Percentiles rank a stretch among this genome's conserved stretches.
phyloP scores from a whole-genome alignment of 345 rosid species.

The Moringa oleifera region DNA sequence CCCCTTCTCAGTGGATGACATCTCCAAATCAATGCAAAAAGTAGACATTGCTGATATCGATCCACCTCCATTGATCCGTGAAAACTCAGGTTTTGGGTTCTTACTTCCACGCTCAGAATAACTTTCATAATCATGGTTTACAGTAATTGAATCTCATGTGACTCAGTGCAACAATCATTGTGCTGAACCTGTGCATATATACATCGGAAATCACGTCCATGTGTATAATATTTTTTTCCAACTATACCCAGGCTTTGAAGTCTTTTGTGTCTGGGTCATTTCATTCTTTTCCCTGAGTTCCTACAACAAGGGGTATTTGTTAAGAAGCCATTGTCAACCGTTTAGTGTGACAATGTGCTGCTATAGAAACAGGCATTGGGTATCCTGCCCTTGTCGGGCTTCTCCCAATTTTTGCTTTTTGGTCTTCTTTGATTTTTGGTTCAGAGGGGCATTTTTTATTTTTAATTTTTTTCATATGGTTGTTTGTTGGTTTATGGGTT shows the following conservation, averaged over 20 bases:
- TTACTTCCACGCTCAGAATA: constrained; percentile 71
- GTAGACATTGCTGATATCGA: constrained; percentile 85
- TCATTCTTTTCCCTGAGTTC: constrained; percentile 43
- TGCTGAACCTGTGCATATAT: constrained; percentile 26
- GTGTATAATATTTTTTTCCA: constrained; percentile 25
- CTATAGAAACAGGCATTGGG: constrained; percentile 16
- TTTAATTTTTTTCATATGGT: constrained; percentile 9
- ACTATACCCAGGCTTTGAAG: constrained; percentile 17
- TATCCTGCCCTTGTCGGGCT: constrained; percentile 24
- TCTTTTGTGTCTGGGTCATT: constrained; percentile 17
- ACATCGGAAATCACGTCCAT: constrained; percentile 15
- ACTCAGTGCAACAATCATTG: background rate
- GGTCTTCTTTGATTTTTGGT: constrained; percentile 2
- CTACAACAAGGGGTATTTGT: constrained; percentile 38
- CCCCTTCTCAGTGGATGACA: constrained; percentile 95
- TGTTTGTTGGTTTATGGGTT: constrained; percentile 15
- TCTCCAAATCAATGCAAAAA: constrained; percentile 88
- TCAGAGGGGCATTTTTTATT: constrained; percentile 8
- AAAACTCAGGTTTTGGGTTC: constrained; percentile 92
- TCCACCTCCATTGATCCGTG: constrained; percentile 80
- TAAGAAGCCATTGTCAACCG: constrained; percentile 29
- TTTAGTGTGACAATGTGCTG: constrained; percentile 31
- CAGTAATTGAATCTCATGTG: background rate
- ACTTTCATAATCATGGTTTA: constrained; percentile 4
- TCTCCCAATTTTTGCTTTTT: constrained; percentile 3